These are phyloP conservation scores for Lasiodiplodia sp. DNA, from an alignment of 2,329 filamentous ascomycete genomes.

Conservation along the genomic window DNA sequence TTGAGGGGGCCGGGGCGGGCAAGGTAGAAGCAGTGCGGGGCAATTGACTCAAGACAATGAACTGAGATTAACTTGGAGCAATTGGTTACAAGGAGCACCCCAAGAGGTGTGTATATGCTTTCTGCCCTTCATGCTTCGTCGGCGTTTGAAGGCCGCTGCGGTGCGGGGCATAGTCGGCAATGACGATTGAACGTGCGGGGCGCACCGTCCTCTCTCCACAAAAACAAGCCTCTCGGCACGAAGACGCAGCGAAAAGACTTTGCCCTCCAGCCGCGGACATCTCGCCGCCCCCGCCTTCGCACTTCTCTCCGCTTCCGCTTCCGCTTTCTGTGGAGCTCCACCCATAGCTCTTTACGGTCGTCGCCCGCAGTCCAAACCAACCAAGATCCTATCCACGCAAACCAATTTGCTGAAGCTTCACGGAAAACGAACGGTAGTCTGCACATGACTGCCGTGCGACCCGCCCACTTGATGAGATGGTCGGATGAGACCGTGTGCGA, in stretches of 20 bases:
- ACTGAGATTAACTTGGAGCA: not conserved
- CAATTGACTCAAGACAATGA: not conserved
- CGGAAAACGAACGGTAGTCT: not conserved
- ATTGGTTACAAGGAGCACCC: not conserved
- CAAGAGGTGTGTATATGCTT: not conserved
- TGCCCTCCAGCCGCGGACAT: slow-evolving; percentile 4
- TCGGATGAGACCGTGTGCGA: slow-evolving; percentile 6
- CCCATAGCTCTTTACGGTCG: slow-evolving; percentile 1
- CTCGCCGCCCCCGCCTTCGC: slow-evolving; percentile 26
- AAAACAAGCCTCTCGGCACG: slow-evolving; percentile 17
- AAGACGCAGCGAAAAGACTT: slow-evolving; percentile 18
- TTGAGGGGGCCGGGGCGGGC: not conserved
- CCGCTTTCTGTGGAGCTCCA: slow-evolving; percentile 6
- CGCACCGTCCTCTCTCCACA: slow-evolving; percentile 5
- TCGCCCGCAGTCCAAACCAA: slow-evolving; percentile 10
- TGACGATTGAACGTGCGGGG: not conserved
- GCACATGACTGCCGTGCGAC: not conserved
- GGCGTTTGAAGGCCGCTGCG: not conserved
- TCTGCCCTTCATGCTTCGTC: not conserved
- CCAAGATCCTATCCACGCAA: not conserved
- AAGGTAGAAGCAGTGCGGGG: not conserved
- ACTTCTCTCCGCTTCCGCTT: slow-evolving; percentile 20
- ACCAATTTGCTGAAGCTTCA: not conserved
- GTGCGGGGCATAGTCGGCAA: slow-evolving; percentile 20
- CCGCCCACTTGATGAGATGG: not conserved